These are phyloP conservation scores for Scalesia atractyloides DNA, from an alignment of 129 eudicot genomes.

Conservation along the genomic window DNA sequence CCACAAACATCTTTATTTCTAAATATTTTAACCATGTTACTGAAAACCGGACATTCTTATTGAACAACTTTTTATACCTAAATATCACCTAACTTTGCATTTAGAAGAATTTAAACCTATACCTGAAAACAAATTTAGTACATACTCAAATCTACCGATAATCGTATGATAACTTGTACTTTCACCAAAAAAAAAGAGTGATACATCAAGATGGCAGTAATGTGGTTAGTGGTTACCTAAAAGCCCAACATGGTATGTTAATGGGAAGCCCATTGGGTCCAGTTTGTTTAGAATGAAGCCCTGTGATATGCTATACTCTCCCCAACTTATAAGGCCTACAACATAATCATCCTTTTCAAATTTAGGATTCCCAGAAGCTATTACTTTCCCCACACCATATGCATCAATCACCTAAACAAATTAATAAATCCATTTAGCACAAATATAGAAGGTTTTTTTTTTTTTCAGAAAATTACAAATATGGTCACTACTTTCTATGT, in stretches of 20 bases:
- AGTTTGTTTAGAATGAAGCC: constrained; percentile 55
- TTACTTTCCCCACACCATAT: constrained; percentile 73
- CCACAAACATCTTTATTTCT: not conserved
- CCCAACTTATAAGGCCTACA: constrained; percentile 71
- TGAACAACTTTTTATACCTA: no score
- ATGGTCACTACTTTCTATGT: no score
- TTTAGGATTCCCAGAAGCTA: constrained; percentile 61
- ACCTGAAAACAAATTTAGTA: no score
- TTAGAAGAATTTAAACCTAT: no score
- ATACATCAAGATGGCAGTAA: not conserved
- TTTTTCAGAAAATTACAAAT: not conserved
- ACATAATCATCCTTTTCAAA: constrained; percentile 73
- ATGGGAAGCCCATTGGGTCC: constrained; percentile 66
- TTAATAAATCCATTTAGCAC: not conserved
- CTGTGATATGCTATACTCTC: constrained; percentile 57
- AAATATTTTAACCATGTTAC: no score
- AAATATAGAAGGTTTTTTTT: not conserved
- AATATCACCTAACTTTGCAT: no score
- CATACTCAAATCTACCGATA: no score
- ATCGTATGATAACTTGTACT: not conserved
- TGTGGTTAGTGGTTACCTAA: constrained; percentile 46
- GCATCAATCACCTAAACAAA: constrained; percentile 53
- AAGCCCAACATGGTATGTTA: constrained; percentile 68
- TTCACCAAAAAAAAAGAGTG: no score
- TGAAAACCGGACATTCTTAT: no score